phyloP scores from a whole-genome alignment of 768 basidiomycete genomes.

The Leccinum sublutescens region DNA sequence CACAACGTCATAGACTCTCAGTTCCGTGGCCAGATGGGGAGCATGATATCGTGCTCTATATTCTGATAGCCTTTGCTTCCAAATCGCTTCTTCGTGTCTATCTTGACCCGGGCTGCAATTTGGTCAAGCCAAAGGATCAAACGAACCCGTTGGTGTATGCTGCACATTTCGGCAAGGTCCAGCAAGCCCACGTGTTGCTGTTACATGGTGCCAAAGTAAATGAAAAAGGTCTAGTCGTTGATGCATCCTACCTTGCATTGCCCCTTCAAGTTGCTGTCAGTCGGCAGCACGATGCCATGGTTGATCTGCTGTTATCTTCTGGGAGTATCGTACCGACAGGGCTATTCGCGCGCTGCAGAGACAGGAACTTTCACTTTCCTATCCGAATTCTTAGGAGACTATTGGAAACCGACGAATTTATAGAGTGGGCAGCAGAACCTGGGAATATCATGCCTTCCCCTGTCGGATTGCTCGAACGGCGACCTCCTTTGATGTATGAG shows the following conservation, averaged over 20 bases:
- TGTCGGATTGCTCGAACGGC: neutral
- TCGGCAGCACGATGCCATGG: slow-evolving; percentile 1
- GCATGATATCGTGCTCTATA: slow-evolving; percentile 9
- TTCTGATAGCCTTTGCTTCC: slow-evolving; percentile 8
- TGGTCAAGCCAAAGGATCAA: neutral
- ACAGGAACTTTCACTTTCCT: slow-evolving; percentile 3
- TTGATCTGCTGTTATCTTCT: neutral
- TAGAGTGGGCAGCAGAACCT: slow-evolving; percentile 9
- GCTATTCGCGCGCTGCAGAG: neutral
- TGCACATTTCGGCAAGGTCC: slow-evolving; percentile 6
- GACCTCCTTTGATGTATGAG: slow-evolving; percentile 6
- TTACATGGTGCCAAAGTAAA: slow-evolving; percentile 3
- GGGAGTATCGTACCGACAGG: slow-evolving; percentile 6
- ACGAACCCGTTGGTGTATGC: slow-evolving; percentile 14
- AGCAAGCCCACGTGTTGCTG: slow-evolving; percentile 3
- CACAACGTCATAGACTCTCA: neutral
- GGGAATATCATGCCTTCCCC: neutral
- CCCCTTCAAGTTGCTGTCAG: slow-evolving; percentile 11
- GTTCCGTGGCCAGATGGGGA: neutral
- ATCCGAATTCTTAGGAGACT: slow-evolving; percentile 4
- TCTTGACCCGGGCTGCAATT: neutral
- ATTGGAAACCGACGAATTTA: slow-evolving; percentile 6
- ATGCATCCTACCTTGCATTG: neutral
- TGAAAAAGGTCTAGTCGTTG: slow-evolving; percentile 2
- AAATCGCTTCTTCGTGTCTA: slow-evolving; percentile 1